These are phyloP conservation scores for Lobulomyces angularis DNA, from an alignment of 192 early-diverging fungal species.

Conservation along the genomic window DNA sequence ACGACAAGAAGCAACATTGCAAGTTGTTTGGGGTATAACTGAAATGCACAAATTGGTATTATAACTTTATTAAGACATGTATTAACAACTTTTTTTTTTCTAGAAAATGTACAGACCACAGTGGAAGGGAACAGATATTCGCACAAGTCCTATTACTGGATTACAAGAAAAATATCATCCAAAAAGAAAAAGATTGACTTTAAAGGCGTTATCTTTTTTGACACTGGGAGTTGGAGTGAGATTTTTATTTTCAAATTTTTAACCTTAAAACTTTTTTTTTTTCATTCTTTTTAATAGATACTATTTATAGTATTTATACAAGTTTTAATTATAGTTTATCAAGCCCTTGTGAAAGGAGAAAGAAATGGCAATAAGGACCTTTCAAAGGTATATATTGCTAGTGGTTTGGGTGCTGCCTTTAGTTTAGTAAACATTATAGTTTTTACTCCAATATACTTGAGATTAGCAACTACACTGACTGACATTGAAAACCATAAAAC, in stretches of 20 bases:
- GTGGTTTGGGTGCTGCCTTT: conserved; percentile 22
- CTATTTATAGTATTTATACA: conserved; percentile 1
- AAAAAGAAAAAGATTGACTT: too few species aligned
- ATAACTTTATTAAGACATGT: too few species aligned
- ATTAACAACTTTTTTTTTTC: too few species aligned
- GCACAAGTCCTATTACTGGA: conserved; percentile 3
- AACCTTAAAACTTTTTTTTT: too few species aligned
- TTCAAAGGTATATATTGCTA: conserved; percentile 3
- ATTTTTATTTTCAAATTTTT: conserved; percentile 17
- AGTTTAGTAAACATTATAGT: conserved; percentile 40
- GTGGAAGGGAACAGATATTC: conserved; percentile 23
- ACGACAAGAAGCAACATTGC: conserved; percentile 29
- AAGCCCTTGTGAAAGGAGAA: too few species aligned
- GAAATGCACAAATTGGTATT: conserved; percentile 37
- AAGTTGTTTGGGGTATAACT: conserved; percentile 41
- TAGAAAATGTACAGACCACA: conserved; percentile 45
- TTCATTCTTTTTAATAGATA: not conserved
- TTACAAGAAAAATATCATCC: conserved; percentile 9
- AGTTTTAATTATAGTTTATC: conserved; percentile 27
- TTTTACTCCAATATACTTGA: conserved; percentile 32
- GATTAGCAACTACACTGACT: conserved; percentile 20
- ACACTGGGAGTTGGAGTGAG: conserved; percentile 14
- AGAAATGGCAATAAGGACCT: not conserved
- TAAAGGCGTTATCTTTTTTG: conserved; percentile 31
- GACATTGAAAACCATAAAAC: conserved; percentile 35